Percentiles rank a stretch among this genome's conserved stretches.
These are phyloP conservation scores for Chlamydomonas sp. DNA, from an alignment of 139 green algal species.

Conservation along the genomic window DNA sequence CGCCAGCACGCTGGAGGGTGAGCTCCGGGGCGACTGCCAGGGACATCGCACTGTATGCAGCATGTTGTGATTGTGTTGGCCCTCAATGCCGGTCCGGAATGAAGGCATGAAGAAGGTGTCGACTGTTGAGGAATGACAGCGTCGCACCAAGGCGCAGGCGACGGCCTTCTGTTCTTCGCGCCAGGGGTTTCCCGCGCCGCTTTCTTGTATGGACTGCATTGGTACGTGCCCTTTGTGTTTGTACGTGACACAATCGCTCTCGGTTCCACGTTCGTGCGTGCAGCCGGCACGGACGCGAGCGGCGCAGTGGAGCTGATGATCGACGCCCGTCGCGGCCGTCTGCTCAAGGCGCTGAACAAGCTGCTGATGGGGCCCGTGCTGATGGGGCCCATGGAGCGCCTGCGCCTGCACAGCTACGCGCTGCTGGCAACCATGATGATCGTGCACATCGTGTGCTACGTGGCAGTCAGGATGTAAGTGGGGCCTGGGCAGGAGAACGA, in stretches of 20 bases:
- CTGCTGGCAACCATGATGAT: slow-evolving; percentile 7
- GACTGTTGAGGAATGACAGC: no score
- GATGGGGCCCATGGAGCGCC: background rate
- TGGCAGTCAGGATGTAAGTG: background rate
- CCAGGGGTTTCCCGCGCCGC: background rate
- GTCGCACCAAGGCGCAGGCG: no score
- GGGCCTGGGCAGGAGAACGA: background rate
- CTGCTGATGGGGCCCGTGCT: background rate
- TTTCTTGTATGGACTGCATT: background rate
- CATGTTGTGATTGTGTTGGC: no score
- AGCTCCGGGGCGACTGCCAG: background rate
- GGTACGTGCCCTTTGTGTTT: background rate
- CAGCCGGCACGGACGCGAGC: no score
- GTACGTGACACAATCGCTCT: no score
- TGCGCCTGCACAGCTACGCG: background rate
- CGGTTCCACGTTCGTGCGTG: no score
- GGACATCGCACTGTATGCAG: no score
- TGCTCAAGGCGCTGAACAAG: slow-evolving; percentile 20
- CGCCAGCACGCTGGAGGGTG: background rate
- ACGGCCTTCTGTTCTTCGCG: no score
- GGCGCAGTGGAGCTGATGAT: background rate
- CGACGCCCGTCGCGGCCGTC: background rate
- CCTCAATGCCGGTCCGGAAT: no score
- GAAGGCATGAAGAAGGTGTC: no score
- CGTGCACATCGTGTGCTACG: slow-evolving; percentile 25